Base-by-base conservation (phyloP, 1,284 basidiomycete genomes). In the Tetrapyrgos nigripes region DNA sequence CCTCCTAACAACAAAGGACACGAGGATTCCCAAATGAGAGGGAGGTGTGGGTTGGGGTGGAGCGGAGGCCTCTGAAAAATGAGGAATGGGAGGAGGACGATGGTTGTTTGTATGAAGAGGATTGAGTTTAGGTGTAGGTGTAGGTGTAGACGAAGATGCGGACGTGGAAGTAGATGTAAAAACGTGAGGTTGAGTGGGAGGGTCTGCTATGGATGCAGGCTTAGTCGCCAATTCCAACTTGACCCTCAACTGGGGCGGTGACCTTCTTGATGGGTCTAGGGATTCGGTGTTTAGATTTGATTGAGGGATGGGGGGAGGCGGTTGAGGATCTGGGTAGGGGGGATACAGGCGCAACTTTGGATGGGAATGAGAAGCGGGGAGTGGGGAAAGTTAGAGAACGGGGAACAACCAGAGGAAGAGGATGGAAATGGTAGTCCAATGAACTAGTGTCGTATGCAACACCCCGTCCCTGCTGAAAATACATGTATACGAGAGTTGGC, bases 401-500 rank as follows among this genome's bases (percentile, higher is more conserved):
- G n/a, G n/a, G n/a, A n/a, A n/a, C n/a, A n/a, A n/a, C n/a, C n/a
- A n/a, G n/a, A n/a, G n/a, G n/a, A n/a, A n/a, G n/a, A n/a, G n/a
- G n/a, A n/a, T n/a, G n/a, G n/a, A n/a, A n/a, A n/a, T n/a, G n/a
- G n/a, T n/a, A n/a, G n/a, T n/a, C n/a, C n/a, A n/a, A n/a, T n/a
- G n/a, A n/a, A 87, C 79, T 3, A 99, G 83, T 0, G 92, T 94
- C 47, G 89, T 83, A 28, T 84, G 82, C 52, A 93, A 86, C 4
- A 91, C 84, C 96, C 97, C 0, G 92, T 93, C 40, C 79, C 79
- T 1, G 92, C 88, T 65, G 89, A 90, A 75, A 97, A 98, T 24
- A 98, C 84, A 70, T 96, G 93, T 47, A 98, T 92, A 64, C 89
- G 88, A 65, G 86, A 85, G 72, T 93, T 97, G 13, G 94, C 93